Conservation (phyloP, 768 basidiomycete species). For the Mycena crocata region DNA sequence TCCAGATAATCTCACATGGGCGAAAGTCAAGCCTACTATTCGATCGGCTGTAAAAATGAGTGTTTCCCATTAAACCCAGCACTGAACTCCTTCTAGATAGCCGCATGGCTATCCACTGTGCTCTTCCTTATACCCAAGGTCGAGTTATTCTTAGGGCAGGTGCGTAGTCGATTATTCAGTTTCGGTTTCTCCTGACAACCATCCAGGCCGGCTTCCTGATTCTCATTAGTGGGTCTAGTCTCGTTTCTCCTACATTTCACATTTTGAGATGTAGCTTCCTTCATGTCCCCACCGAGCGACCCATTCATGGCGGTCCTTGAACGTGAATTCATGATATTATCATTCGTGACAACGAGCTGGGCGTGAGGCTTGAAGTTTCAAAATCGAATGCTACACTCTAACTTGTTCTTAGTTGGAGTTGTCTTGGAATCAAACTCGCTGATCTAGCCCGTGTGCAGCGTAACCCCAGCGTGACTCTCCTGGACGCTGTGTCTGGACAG, state of each 20-base stretch:
- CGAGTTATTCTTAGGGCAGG: slow-evolving; percentile 67
- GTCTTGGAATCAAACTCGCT: slow-evolving; percentile 73
- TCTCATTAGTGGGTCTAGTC: slow-evolving; percentile 59
- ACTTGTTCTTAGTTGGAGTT: slow-evolving; percentile 65
- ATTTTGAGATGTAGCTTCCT: slow-evolving; percentile 56
- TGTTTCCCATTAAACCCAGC: too few relatives aligned
- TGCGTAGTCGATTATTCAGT: slow-evolving; percentile 36
- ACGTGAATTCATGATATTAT: slow-evolving; percentile 67
- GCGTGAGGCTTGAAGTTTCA: slow-evolving; percentile 57
- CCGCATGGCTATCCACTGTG: slow-evolving; percentile 70
- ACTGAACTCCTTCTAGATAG: too few relatives aligned
- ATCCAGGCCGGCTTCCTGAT: slow-evolving; percentile 72
- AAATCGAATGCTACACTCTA: not conserved
- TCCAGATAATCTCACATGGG: slow-evolving; percentile 64
- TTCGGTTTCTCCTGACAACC: too few relatives aligned
- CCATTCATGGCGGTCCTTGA: slow-evolving; percentile 78
- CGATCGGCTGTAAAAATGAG: slow-evolving; percentile 73
- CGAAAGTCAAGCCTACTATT: slow-evolving; percentile 71
- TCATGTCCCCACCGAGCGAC: slow-evolving; percentile 75
- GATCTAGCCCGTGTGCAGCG: slow-evolving; percentile 62
- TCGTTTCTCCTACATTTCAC: not conserved
- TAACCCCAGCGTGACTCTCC: slow-evolving; percentile 50
- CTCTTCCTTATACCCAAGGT: slow-evolving; percentile 68
- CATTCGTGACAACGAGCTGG: slow-evolving; percentile 64
- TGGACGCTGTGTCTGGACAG: slow-evolving; percentile 58